Evolutionary conservation across 768 basidiomycete genomes (phyloP).

Genomic region (Hirschioporus abietinus): DNA sequence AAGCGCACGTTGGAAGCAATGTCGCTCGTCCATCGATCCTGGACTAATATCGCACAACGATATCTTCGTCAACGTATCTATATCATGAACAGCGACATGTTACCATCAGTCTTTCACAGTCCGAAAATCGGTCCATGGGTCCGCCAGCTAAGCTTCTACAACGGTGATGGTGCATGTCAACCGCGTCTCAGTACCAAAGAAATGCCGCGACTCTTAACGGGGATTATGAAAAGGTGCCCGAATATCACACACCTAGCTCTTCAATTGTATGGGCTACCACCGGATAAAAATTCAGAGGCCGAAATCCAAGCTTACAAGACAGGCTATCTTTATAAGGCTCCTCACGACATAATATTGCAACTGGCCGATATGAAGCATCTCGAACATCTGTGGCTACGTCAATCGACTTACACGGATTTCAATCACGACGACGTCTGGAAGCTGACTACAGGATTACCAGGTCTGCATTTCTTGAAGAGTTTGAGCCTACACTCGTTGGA

Average conservation of each 20-base stretch:
- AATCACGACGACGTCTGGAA: not conserved
- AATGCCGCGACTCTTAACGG: not conserved
- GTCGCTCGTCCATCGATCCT: not conserved
- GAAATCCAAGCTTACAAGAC: too few species aligned
- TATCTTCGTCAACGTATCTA: not conserved
- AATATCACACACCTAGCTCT: not conserved
- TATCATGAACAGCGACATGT: not conserved
- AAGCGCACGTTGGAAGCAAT: not conserved
- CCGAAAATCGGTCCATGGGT: not conserved
- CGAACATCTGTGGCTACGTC: not conserved
- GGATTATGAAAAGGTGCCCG: not conserved
- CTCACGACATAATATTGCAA: not conserved
- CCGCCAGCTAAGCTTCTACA: not conserved
- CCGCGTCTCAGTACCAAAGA: not conserved
- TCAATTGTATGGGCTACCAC: too few species aligned
- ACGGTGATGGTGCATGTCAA: not conserved
- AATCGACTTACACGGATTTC: not conserved
- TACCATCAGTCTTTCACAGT: not conserved
- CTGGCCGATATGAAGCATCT: not conserved
- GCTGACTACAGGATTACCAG: not conserved
- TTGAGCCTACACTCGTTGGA: not conserved
- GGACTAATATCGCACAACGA: not conserved
- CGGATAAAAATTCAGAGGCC: not conserved
- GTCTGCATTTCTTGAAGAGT: not conserved
- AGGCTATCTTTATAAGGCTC: too few species aligned